Base-by-base conservation (phyloP, 805 yeast species). In the Scheffersomyces spartinae region DNA sequence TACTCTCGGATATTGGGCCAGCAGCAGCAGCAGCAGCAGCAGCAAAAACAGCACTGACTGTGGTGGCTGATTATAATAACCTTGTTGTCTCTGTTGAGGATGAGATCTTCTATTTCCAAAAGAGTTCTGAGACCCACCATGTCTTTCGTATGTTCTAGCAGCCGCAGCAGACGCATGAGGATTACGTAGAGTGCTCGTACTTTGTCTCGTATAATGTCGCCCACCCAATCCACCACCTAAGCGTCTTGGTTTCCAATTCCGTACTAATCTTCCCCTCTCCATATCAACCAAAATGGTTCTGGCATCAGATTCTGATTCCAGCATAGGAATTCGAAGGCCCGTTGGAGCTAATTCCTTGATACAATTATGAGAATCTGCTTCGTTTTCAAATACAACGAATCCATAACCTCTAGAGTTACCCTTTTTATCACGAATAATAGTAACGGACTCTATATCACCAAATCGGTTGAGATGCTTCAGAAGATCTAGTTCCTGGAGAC, bases 211-310 rank as follows among this genome's bases (percentile, higher is more conserved):
- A 42, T 74, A 74, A 26, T 74, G 72, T 28, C 91, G 60, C 2
- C 95, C 95, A 4, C 96, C 96, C n/a, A 81, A 50, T 0, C 96
- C 96, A 4, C 96, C 96, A 1, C 95, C 95, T 3, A 88, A 56
- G 31, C 88, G 47, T 38, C 79, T 45, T 1, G 93, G 91, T 28
- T 62, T 65, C 79, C 86, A 81, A 36, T 64, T 68, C 28, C 76
- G 66, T 9, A 68, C 65, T 1, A 71, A 48, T 23, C 91, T 52
- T 2, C 84, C 80, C 30, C 88, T 48, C 42, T 79, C 91, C 24
- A 71, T 64, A 41, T 81, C 93, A 2, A 76, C 80, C n/a, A 78
- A 49, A 6, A 75, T 61, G 4, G 62, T 53, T 23, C 85, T 53
- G 6, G 65, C 69, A 13, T 67, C 58, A 11, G 79, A 43, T n/a